A percentile compares a stretch with the other conserved stretches of the same genome.
phyloP scores from a whole-genome alignment of 108 stramenopile genomes.

The Nitzschia sp. region DNA sequence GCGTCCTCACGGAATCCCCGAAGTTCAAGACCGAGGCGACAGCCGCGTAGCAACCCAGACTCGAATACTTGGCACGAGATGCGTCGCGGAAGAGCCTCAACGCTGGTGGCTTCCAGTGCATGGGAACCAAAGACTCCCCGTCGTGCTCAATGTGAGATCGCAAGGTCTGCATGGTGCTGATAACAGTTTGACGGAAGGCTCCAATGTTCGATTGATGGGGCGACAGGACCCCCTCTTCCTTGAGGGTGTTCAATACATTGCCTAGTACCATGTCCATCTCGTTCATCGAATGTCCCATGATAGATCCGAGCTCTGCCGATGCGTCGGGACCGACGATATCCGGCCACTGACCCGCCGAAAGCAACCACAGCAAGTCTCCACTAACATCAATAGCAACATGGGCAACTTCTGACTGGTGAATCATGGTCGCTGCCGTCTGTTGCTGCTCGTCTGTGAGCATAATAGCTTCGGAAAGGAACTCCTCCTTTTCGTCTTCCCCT shows the following conservation, averaged over 20 bases:
- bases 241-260: constrained; percentile 67
- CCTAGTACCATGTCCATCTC: constrained; percentile 68
- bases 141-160: constrained; percentile 61
- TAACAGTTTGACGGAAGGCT: constrained; percentile 59
- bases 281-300: constrained; percentile 62
- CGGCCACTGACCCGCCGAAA: constrained; percentile 87
- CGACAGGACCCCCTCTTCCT: constrained; percentile 77
- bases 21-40: constrained; percentile 61
- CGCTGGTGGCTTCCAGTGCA: constrained; percentile 81
- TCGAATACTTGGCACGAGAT: constrained; percentile 65
- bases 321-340: constrained; percentile 62
- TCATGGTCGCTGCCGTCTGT: constrained; percentile 68
- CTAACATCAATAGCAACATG: constrained; percentile 59
- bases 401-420: constrained; percentile 74
- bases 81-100: constrained; percentile 59
- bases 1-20: constrained; percentile 41
- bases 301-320: constrained; percentile 72
- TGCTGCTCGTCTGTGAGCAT: constrained; percentile 52
- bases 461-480: constrained; percentile 14
- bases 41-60: constrained; percentile 72
- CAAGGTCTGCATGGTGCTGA: constrained; percentile 55
- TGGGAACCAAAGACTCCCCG: constrained; percentile 57
- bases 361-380: constrained; percentile 60
- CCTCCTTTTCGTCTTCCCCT: constrained; percentile 35
- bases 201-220: constrained; percentile 76